These are phyloP conservation scores for Beauveria scarabaeidicola DNA, from an alignment of 2,329 filamentous ascomycete species.

Conservation along the genomic window DNA sequence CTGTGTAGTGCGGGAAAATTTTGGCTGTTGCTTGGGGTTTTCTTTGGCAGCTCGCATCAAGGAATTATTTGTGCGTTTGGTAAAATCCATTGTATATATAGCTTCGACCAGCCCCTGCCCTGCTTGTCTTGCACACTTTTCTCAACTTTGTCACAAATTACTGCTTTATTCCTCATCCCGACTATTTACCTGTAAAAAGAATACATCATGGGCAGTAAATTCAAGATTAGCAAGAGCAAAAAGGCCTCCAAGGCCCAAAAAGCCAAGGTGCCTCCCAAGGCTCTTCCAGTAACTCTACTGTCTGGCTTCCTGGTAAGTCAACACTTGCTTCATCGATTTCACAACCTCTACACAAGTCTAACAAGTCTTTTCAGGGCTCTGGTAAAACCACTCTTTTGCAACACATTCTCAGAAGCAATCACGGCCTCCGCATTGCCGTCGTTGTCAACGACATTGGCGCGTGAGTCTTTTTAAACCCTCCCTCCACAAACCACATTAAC, in stretches of 20 bases:
- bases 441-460: conserved; percentile 66
- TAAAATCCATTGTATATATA: conserved; percentile 7
- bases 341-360: background rate
- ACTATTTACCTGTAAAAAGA: accelerated
- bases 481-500: background rate
- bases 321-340: background rate
- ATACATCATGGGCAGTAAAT: conserved; percentile 2
- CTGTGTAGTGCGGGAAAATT: background rate
- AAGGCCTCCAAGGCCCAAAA: conserved; percentile 9
- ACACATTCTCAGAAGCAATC: conserved; percentile 58
- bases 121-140: background rate
- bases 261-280: conserved; percentile 13
- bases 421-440: conserved; percentile 60
- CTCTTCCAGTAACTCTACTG: conserved; percentile 50
- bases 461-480: conserved; percentile 23
- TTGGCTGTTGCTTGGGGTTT: background rate
- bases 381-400: conserved; percentile 65
- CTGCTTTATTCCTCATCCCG: background rate
- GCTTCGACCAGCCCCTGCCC: background rate
- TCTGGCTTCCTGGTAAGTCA: conserved; percentile 47
- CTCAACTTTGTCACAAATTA: background rate
- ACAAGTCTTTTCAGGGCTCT: conserved; percentile 39
- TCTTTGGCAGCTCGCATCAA: background rate
- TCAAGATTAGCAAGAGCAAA: conserved; percentile 9
- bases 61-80: conserved; percentile 3